Conservation (phyloP, 1,139 yeast genomes). For the Geotrichum klebahnii region DNA sequence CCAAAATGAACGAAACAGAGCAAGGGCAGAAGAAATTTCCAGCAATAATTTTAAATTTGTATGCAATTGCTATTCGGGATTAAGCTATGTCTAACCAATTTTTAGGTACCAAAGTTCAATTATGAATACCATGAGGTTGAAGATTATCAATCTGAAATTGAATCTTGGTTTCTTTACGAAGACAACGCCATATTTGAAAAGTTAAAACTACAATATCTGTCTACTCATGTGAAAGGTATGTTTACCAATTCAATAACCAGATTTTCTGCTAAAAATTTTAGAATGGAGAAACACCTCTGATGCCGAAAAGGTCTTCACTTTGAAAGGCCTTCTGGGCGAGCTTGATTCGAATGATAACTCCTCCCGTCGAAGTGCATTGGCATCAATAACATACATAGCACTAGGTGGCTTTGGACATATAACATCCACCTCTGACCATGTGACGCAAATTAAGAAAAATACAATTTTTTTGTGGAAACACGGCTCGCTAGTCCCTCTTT, state of each 20-base stretch:
- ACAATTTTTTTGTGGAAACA: slow-evolving; percentile 29
- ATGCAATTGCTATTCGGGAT: not conserved
- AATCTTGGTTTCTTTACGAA: slow-evolving; percentile 38
- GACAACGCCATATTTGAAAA: slow-evolving; percentile 33
- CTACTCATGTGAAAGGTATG: slow-evolving; percentile 6
- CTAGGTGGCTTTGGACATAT: slow-evolving; percentile 44
- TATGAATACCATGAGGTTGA: slow-evolving; percentile 33
- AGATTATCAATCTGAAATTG: slow-evolving; percentile 30
- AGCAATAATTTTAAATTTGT: slow-evolving; percentile 14
- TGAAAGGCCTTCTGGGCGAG: slow-evolving; percentile 17
- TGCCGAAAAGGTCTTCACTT: slow-evolving; percentile 17
- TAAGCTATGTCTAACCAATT: not conserved
- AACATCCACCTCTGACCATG: slow-evolving; percentile 40
- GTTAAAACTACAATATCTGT: slow-evolving; percentile 3
- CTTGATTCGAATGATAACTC: slow-evolving; percentile 1
- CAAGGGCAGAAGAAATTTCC: slow-evolving; percentile 16
- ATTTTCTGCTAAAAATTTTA: slow-evolving; percentile 4
- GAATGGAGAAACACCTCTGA: slow-evolving; percentile 18
- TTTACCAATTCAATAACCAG: not conserved
- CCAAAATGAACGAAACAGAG: slow-evolving; percentile 9
- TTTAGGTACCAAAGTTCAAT: slow-evolving; percentile 28
- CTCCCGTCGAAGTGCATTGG: slow-evolving; percentile 19
- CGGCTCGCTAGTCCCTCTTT: slow-evolving; percentile 27
- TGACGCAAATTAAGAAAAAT: slow-evolving; percentile 38
- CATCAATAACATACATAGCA: slow-evolving; percentile 39